Evolutionary conservation across 2,329 filamentous ascomycete genomes (phyloP).

Genomic region (Colletotrichum sp.): DNA sequence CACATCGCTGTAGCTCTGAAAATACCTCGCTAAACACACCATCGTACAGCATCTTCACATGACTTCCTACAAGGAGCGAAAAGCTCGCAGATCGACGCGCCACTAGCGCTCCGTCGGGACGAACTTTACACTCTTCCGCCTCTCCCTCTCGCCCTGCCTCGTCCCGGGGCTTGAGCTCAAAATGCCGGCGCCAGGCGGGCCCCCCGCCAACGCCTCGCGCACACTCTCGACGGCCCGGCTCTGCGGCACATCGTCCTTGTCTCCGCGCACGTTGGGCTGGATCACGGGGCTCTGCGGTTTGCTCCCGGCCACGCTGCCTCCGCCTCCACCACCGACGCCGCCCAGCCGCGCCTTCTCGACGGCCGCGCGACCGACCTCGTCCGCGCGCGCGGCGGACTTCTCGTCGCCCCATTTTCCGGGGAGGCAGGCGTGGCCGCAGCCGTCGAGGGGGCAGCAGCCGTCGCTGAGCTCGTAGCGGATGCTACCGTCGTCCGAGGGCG

Average conservation of each 20-base stretch:
- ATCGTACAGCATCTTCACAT: background rate
- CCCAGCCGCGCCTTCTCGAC: slow-evolving; percentile 43
- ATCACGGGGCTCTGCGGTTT: slow-evolving; percentile 28
- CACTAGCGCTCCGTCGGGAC: slow-evolving; percentile 42
- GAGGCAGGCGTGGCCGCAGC: slow-evolving; percentile 68
- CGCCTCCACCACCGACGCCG: slow-evolving; percentile 16
- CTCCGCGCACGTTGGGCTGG: slow-evolving; percentile 43
- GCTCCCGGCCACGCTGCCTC: slow-evolving; percentile 21
- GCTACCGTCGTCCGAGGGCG: slow-evolving; percentile 30
- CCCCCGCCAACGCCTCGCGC: slow-evolving; percentile 53
- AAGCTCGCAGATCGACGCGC: background rate
- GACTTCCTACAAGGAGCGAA: background rate
- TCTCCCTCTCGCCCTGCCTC: slow-evolving; percentile 50
- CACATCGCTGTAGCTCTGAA: background rate
- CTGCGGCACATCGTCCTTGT: slow-evolving; percentile 60
- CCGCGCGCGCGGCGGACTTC: slow-evolving; percentile 45
- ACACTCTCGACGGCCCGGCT: slow-evolving; percentile 66
- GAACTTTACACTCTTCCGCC: slow-evolving; percentile 71
- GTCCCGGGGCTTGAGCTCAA: slow-evolving; percentile 57
- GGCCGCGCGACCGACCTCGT: slow-evolving; percentile 56
- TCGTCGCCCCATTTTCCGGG: slow-evolving; percentile 61
- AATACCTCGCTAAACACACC: background rate
- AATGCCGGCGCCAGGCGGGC: slow-evolving; percentile 30
- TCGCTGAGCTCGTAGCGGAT: slow-evolving; percentile 39
- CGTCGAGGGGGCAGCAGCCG: slow-evolving; percentile 69